Evolutionary conservation across 202 grass and related monocot species (phyloP).

Genomic region (Musa balbisiana): DNA sequence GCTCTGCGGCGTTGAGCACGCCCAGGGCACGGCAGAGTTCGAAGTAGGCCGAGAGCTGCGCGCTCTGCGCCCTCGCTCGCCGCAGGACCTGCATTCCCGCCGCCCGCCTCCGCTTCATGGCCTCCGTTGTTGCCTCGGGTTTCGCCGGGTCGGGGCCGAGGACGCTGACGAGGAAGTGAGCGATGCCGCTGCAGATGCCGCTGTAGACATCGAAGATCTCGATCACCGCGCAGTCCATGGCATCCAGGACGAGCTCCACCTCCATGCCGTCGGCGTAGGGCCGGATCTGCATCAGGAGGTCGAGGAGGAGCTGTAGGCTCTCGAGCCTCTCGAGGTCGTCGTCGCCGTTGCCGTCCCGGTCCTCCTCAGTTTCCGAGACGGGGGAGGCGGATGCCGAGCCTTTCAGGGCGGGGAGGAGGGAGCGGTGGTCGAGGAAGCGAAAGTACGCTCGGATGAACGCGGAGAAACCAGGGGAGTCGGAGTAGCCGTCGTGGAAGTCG

Average conservation of each 20-base stretch:
- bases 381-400: conserved; percentile 23
- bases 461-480: conserved; percentile 37
- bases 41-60: conserved; percentile 60
- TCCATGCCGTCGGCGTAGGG: conserved; percentile 76
- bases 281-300: conserved; percentile 69
- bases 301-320: conserved; percentile 57
- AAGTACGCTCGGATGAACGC: conserved; percentile 83
- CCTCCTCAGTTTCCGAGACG: not conserved
- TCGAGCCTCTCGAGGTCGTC: conserved; percentile 41
- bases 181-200: conserved; percentile 66
- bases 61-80: conserved; percentile 52
- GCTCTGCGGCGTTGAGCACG: conserved; percentile 67
- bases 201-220: conserved; percentile 97
- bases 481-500: conserved; percentile 61
- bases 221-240: conserved; percentile 75
- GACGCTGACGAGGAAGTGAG: conserved; percentile 53
- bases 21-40: conserved; percentile 51
- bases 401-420: conserved; percentile 40
- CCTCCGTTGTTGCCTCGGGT: conserved; percentile 15
- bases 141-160: conserved; percentile 22
- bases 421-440: conserved; percentile 70
- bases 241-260: conserved; percentile 54
- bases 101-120: conserved; percentile 19
- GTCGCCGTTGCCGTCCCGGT: conserved; percentile 15
- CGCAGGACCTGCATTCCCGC: conserved; percentile 44